Conservation (phyloP, 495 filamentous ascomycete genomes). For the Paragyromitra xinjiangensis region DNA sequence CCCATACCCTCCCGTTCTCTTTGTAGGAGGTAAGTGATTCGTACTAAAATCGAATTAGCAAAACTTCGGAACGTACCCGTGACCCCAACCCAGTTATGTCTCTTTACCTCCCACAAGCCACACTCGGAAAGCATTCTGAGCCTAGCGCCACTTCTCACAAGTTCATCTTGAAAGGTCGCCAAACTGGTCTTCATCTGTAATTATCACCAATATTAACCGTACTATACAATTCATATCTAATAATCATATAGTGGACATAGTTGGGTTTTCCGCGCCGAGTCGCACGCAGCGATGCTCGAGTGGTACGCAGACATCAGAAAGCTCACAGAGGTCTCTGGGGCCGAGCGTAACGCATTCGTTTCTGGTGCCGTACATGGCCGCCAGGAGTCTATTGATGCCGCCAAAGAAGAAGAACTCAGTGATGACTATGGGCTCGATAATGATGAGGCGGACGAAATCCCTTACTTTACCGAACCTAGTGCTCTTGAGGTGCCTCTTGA, state of each 20-base stretch:
- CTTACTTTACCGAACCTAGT: constrained; percentile 58
- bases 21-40: background rate
- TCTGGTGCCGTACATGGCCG: constrained; percentile 53
- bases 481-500: constrained; percentile 32
- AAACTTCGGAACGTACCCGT: constrained; percentile 67
- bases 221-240: constrained; percentile 24
- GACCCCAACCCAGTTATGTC: constrained; percentile 91
- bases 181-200: constrained; percentile 84
- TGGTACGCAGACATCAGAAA: constrained; percentile 94
- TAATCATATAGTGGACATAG: constrained; percentile 73
- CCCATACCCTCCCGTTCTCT: constrained; percentile 2
- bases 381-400: constrained; percentile 26
- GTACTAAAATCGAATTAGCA: constrained; percentile 43
- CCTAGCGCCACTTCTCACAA: constrained; percentile 92
- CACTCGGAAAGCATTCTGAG: constrained; percentile 89
- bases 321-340: constrained; percentile 85
- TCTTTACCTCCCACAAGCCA: constrained; percentile 90
- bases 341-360: constrained; percentile 87
- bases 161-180: constrained; percentile 94
- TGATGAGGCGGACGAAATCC: constrained; percentile 59
- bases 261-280: constrained; percentile 97
- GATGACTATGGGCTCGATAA: constrained; percentile 41
- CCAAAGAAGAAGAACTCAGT: constrained; percentile 31
- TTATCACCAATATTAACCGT: background rate
- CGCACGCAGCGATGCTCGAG: constrained; percentile 93